Conservation (phyloP, 768 basidiomycete species). For the Galerina sulciceps region DNA sequence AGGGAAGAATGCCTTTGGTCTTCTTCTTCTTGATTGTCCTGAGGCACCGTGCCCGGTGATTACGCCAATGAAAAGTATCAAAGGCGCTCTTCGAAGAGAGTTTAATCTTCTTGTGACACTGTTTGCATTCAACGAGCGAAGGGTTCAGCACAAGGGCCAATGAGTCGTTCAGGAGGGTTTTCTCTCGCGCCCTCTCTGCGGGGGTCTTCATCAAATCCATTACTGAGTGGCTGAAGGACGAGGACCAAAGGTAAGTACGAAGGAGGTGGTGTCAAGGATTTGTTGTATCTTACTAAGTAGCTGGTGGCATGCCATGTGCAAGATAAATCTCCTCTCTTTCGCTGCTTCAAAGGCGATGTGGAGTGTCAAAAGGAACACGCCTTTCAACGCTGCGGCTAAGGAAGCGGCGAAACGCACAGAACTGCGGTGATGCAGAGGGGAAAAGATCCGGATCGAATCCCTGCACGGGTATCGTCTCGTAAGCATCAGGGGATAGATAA, state of each 20-base stretch:
- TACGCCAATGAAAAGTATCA: slow-evolving; percentile 70
- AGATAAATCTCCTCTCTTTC: neutral
- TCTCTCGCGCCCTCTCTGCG: slow-evolving; percentile 54
- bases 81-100: slow-evolving; percentile 69
- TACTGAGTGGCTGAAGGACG: slow-evolving; percentile 7
- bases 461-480: slow-evolving; percentile 15
- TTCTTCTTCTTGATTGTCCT: slow-evolving; percentile 38
- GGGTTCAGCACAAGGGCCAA: slow-evolving; percentile 56
- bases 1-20: slow-evolving; percentile 19
- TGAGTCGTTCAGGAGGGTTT: slow-evolving; percentile 54
- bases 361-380: neutral
- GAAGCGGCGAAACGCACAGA: slow-evolving; percentile 17
- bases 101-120: slow-evolving; percentile 62
- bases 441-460: slow-evolving; percentile 15
- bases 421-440: slow-evolving; percentile 19
- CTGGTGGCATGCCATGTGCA: slow-evolving; percentile 23
- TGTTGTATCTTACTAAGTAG: slow-evolving; percentile 21
- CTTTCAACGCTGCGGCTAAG: neutral
- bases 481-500: slow-evolving; percentile 3
- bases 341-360: neutral
- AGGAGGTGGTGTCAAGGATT: neutral
- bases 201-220: slow-evolving; percentile 29
- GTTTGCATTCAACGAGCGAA: slow-evolving; percentile 55
- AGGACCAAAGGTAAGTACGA: neutral
- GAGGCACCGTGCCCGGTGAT: slow-evolving; percentile 64